Base-by-base conservation (phyloP, 305 asterid genomes). In the Fraxinus greggii region DNA sequence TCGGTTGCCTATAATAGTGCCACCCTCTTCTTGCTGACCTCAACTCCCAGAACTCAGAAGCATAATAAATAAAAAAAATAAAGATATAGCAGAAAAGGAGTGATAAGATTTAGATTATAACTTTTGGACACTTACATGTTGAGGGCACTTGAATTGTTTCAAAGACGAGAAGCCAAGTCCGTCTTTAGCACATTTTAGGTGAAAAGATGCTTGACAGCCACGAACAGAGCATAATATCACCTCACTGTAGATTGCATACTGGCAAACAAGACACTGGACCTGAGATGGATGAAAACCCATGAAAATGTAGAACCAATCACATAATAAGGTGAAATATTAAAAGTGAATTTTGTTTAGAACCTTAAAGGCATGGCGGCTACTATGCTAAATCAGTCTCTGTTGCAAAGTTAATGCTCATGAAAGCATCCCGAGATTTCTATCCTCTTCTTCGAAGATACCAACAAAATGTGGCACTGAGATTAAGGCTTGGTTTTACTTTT, bases 81-180 rank as follows among this genome's bases (percentile, higher is more conserved):
- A 26, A 4, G 3, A 4, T 3, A 26, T 9, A 26, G 29, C 35
- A 3, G 33, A 12, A 24, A 65, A 24, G 73, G 35, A 24, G 6
- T 65, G n/a, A 73, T 79, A 8, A 51, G 40, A 17, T 17, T 74
- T 42, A 67, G 15, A 73, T 23, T 45, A n/a, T 56, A 13, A 69
- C 31, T 32, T 15, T 32, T 80, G 74, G 61, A 74, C 82, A 88
- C 94, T 91, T 89, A 95, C 99, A 90, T 95, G 99, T 63, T 90
- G 98, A 56, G 98, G 97, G 86, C 99, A 95, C 90, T 90, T 95
- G 83, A 93, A 92, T 51, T 81, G 87, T 88, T 90, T 92, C 51
- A 89, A 82, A 84, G 92, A 88, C 81, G 90, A 90, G 78, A 89
- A 89, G 31, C 89, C 87, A 38, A 75, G 86, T 56, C 78, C 84